Evolutionary conservation across 2,329 filamentous ascomycete species (phyloP), one percentile per base, ranked within the genome.

Genomic region (Exophiala sp.): DNA sequence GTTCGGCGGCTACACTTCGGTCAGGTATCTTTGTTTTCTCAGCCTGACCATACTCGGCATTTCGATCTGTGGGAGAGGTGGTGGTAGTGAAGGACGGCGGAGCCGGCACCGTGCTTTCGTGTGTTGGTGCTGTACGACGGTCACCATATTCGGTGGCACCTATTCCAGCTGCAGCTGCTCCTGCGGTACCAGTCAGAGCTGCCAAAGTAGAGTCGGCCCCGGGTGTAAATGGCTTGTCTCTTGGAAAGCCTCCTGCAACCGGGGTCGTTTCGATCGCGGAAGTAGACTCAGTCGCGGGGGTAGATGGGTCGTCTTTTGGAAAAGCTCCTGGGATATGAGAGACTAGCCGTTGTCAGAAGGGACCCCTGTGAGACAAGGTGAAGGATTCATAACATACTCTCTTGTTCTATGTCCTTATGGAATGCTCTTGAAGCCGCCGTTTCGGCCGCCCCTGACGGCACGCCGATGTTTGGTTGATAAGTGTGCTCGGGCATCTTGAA

Each of bases 401-500:
- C 53, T 13, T 45, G 52, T 22, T 43, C 45, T 19, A 30, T 39
- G 23, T 54, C 50, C 34, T 37, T 52, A 27, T 46, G 48, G 27
- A 54, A 57, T 34, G 54, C 51, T 5, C 18, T 18, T 8, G 54
- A 48, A 10, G 54, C 54, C 14, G 54, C 54, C 4, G 48, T 43
- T 4, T 40, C 43, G 3, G 54, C 51, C 10, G 51, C 47, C 16
- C 51, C 54, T 23, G 42, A 37, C 2, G 54, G 54, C 9, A 57
- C 43, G 3, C 54, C 54, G 29, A 21, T 47, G 35, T n/a, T 43
- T n/a, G 53, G 43, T 30, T 30, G 30, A 27, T 52, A 57, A 10
- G 51, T 39, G 22, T 57, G 50, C 40, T 60, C 58, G 8, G 58
- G 58, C 32, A 48, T 54, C 22, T 42, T 48, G 46, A 52, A 60